phyloP scores from a whole-genome alignment of 768 basidiomycete species.

The Leccinum broughii region DNA sequence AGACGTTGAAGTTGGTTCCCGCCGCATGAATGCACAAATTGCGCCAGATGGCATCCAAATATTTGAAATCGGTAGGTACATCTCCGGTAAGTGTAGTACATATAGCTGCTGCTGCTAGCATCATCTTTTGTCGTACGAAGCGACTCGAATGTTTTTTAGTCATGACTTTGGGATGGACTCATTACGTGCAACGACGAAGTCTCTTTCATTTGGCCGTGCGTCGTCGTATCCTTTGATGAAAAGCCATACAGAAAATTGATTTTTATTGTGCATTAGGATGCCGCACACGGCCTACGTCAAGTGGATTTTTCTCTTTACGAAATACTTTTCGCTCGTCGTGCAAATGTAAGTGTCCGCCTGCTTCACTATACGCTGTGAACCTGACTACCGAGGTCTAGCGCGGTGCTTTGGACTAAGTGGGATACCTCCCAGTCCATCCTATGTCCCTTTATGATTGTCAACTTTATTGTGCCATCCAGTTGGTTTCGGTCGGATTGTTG shows the following conservation, averaged over 20 bases:
- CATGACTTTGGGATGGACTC: slow-evolving; percentile 22
- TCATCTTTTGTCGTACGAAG: not conserved
- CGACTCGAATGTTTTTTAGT: not conserved
- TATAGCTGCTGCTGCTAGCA: not conserved
- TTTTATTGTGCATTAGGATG: slow-evolving; percentile 10
- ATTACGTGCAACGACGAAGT: slow-evolving; percentile 21
- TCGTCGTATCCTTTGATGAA: not conserved
- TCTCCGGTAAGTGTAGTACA: slow-evolving; percentile 5
- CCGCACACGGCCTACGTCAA: slow-evolving; percentile 18
- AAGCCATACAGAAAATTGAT: not conserved
- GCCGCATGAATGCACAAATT: slow-evolving; percentile 2
- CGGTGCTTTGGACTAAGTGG: slow-evolving; percentile 2
- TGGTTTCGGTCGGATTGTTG: slow-evolving; percentile 8
- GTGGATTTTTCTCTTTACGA: slow-evolving; percentile 30
- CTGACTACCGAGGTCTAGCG: slow-evolving; percentile 9
- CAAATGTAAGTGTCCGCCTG: slow-evolving; percentile 16
- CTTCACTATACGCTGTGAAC: not conserved
- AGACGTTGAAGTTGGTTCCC: not conserved
- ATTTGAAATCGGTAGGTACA: slow-evolving; percentile 8
- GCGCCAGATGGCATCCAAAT: not conserved
- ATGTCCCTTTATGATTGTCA: slow-evolving; percentile 12
- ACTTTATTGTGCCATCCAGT: slow-evolving; percentile 15
- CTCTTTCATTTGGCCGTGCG: slow-evolving; percentile 26
- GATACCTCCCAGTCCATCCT: slow-evolving; percentile 1
- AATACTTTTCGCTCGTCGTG: slow-evolving; percentile 16